Evolutionary conservation across 2,329 filamentous ascomycete genomes (phyloP), one percentile per base, ranked within the genome.

Genomic region (Diaporthe nobilis): DNA sequence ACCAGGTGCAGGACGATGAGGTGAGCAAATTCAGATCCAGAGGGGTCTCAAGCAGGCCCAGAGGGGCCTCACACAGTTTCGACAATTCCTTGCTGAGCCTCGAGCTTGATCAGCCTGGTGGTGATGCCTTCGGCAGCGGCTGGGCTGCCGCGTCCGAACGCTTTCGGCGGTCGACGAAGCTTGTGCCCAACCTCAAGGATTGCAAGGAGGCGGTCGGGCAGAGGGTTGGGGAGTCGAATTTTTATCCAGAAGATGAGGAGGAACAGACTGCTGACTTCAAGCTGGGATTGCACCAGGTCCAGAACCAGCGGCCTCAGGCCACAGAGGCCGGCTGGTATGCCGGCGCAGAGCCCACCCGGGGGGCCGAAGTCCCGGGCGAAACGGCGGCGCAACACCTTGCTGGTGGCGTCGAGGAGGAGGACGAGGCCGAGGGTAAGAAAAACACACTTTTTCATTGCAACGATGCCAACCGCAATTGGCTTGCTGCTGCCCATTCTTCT

Each of bases 181-280:
- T 76, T 28, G 44, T 76, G 10, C 75, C 75, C 31, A 15, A 74
- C 31, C n/a, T 76, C 28, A 39, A 65, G 49, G 75, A 76, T 12
- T 76, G 71, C 72, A 76, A 71, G 31, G 74, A 71, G 44, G 74
- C 74, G 12, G 5, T 74, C 12, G 63, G 74, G 9, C 71, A 51
- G 49, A 31, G 17, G 5, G 39, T 74, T 17, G 71, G 57, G 17
- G 12, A 42, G 17, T 74, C 75, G 8, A 60, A 74, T 9, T 60
- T 51, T n/a, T 71, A 76, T 44, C 47, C 72, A 8, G 49, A 39
- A 4, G 72, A 74, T 17, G 57, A 76, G 20, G 49, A 47, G 20
- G 58, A 65, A 31, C 22, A 60, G 58, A 31, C 47, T 37, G 72
- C 75, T 76, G 42, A 76, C 72, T n/a, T 55, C 4, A n/a, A 25